phyloP scores from a whole-genome alignment of 495 filamentous ascomycete genomes.

The Penicillium maclennaniae region DNA sequence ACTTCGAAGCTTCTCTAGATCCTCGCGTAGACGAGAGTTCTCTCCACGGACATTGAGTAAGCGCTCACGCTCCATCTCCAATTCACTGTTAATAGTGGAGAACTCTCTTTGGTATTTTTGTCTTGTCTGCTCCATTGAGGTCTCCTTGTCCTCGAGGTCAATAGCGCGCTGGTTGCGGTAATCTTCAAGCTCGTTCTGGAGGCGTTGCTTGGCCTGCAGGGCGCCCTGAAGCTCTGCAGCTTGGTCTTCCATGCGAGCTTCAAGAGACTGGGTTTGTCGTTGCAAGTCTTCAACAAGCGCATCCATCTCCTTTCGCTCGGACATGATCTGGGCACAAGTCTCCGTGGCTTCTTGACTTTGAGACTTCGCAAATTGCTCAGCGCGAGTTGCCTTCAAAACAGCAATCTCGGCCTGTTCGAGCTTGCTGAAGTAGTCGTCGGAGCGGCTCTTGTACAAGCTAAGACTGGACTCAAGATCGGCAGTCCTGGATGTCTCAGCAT shows the following conservation, averaged over 20 bases:
- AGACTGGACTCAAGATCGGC: conserved; percentile 81
- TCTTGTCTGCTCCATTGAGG: conserved; percentile 92
- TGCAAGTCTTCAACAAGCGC: conserved; percentile 84
- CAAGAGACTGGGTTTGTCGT: conserved; percentile 79
- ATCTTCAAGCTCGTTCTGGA: conserved; percentile 97
- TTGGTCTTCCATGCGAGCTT: conserved; percentile 89
- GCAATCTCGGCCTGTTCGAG: conserved; percentile 96
- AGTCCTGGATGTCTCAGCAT: conserved; percentile 80
- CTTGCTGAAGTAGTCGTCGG: conserved; percentile 97
- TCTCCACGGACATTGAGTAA: conserved; percentile 63
- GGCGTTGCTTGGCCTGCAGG: conserved; percentile 84
- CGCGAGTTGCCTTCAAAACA: conserved; percentile 84
- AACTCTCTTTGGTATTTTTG: conserved; percentile 97
- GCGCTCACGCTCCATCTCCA: conserved; percentile 91
- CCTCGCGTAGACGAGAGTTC: conserved; percentile 77
- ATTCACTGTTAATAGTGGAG: conserved; percentile 79
- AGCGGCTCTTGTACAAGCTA: conserved; percentile 84
- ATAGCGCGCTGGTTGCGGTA: conserved; percentile 93
- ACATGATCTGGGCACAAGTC: conserved; percentile 81
- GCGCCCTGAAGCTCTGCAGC: conserved; percentile 84
- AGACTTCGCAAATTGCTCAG: conserved; percentile 89
- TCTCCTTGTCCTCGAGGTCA: conserved; percentile 95
- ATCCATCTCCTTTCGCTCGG: conserved; percentile 90
- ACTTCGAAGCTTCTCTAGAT: conserved; percentile 87
- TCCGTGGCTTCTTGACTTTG: conserved; percentile 90